Conservation (phyloP, 495 filamentous ascomycete genomes). For the Xylaria nigripes region DNA sequence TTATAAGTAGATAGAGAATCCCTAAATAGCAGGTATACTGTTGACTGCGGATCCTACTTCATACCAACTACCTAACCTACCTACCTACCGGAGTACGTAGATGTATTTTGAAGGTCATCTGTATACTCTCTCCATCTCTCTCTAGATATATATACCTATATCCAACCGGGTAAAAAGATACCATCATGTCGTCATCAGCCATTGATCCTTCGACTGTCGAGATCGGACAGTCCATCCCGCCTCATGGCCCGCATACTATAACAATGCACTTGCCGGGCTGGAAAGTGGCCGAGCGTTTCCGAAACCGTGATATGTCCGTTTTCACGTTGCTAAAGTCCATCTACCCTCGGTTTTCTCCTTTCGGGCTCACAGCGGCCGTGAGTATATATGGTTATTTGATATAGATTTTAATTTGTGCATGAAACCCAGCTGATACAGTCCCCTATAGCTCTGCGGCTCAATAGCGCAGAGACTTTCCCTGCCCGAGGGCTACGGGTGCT, state of each 20-base stretch:
- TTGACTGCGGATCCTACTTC: too few species aligned
- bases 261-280: constrained; percentile 31
- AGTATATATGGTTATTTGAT: not conserved
- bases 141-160: too few species aligned
- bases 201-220: constrained; percentile 7
- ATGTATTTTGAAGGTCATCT: too few species aligned
- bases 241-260: constrained; percentile 35
- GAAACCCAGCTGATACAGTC: not conserved
- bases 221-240: constrained; percentile 34
- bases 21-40: too few species aligned
- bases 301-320: constrained; percentile 25
- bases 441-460: constrained; percentile 19
- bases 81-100: too few species aligned
- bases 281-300: constrained; percentile 21
- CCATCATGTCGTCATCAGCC: not conserved
- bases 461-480: constrained; percentile 21
- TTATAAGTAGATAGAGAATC: too few species aligned
- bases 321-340: constrained; percentile 25
- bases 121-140: not conserved
- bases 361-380: constrained; percentile 10
- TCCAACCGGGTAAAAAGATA: not conserved
- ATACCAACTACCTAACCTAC: too few species aligned
- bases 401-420: not conserved
- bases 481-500: constrained; percentile 18
- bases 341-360: constrained; percentile 38